phyloP scores from a whole-genome alignment of 768 basidiomycete species.

The Trametes gibbosa region DNA sequence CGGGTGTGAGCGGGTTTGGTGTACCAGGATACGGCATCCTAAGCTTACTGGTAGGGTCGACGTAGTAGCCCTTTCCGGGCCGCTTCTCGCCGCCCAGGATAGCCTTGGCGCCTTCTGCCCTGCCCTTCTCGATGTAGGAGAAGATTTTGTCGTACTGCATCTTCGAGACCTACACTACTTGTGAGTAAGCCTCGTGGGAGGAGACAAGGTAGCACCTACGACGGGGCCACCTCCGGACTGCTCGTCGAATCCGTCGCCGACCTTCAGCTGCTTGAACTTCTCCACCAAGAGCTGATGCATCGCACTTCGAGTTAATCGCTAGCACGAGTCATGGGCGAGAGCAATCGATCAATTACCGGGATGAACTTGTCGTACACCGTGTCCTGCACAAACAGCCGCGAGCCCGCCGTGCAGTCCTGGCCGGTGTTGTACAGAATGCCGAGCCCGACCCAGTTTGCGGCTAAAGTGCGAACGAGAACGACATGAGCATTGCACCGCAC shows the following conservation, averaged over 20 bases:
- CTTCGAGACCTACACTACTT: constrained; percentile 62
- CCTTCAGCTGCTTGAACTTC: constrained; percentile 64
- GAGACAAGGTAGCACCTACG: constrained; percentile 42
- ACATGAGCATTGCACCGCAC: not conserved
- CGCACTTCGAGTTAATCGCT: not conserved
- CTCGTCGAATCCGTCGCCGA: constrained; percentile 82
- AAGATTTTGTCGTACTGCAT: constrained; percentile 83
- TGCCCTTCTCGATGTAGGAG: constrained; percentile 85
- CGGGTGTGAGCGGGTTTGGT: constrained; percentile 1
- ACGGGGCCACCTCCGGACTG: constrained; percentile 77
- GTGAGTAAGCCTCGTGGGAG: not conserved
- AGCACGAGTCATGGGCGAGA: too few relatives aligned
- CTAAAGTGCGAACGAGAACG: constrained; percentile 26
- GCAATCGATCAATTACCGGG: constrained; percentile 19
- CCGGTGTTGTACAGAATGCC: constrained; percentile 88
- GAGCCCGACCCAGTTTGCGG: constrained; percentile 82
- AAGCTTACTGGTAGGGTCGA: constrained; percentile 81
- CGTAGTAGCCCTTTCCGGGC: constrained; percentile 76
- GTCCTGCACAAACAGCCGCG: constrained; percentile 86
- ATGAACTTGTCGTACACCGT: constrained; percentile 85
- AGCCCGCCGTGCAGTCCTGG: constrained; percentile 94
- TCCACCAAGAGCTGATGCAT: constrained; percentile 46
- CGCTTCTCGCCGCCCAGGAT: constrained; percentile 80
- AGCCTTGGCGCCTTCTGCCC: constrained; percentile 76
- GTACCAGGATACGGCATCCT: not conserved